Conservation (phyloP, 257 asterid genomes). For the Gentiana dahurica region DNA sequence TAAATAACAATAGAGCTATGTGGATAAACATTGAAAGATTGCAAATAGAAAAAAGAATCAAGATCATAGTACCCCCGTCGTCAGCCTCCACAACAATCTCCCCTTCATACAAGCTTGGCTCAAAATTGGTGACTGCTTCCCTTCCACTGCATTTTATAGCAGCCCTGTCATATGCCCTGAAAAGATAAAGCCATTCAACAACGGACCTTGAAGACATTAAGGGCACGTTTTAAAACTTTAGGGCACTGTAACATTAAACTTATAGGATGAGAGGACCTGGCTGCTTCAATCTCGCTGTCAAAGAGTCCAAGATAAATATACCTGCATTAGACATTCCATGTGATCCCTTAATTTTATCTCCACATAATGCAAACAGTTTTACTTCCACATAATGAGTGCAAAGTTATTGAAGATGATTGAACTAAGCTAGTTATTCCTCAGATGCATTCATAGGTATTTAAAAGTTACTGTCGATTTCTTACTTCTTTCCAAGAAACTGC, state of each 20-base stretch:
- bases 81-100: constrained; percentile 40
- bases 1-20: background rate
- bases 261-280: constrained; percentile 41
- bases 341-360: constrained; percentile 3
- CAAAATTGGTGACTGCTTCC: constrained; percentile 92
- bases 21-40: background rate
- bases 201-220: background rate
- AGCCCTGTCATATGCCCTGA: constrained; percentile 91
- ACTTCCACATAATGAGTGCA: background rate
- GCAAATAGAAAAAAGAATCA: background rate
- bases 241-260: constrained; percentile 8
- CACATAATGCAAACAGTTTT: constrained; percentile 1
- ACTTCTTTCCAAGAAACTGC: constrained; percentile 98
- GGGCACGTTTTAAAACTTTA: background rate
- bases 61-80: constrained; percentile 33
- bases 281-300: constrained; percentile 93
- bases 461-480: constrained; percentile 14
- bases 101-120: constrained; percentile 52
- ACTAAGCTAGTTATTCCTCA: background rate
- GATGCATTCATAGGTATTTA: constrained; percentile 5
- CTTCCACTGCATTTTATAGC: constrained; percentile 81
- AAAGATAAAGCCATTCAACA: constrained; percentile 11
- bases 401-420: background rate
- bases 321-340: constrained; percentile 43
- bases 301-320: constrained; percentile 90